Percentiles rank a stretch among this genome's conserved stretches.
phyloP scores from a whole-genome alignment of 164 flowering plant species.

The Nymphaea colorata region DNA sequence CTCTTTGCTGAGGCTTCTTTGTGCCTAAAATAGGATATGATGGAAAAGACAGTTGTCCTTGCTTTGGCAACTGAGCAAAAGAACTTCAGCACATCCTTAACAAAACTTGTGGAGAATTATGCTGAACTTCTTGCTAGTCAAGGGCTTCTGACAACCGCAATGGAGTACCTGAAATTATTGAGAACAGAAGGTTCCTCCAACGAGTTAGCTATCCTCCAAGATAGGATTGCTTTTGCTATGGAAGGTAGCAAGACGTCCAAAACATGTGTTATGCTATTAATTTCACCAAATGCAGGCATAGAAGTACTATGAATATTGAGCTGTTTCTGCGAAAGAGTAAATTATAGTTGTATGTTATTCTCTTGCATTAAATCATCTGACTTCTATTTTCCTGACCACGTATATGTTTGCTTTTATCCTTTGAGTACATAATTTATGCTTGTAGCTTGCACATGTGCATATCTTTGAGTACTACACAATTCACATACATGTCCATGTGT shows the following conservation, averaged over 20 bases:
- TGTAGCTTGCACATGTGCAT: background rate
- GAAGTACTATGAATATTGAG: too few relatives aligned
- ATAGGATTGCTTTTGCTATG: slow-evolving; percentile 56
- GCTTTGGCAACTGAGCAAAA: slow-evolving; percentile 89
- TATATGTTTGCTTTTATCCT: background rate
- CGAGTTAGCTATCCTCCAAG: slow-evolving; percentile 69
- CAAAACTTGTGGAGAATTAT: slow-evolving; percentile 89
- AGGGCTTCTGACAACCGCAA: slow-evolving; percentile 78
- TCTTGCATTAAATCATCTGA: background rate
- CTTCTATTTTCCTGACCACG: background rate
- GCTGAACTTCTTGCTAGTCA: slow-evolving; percentile 94
- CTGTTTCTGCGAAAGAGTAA: background rate
- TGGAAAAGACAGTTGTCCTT: slow-evolving; percentile 95
- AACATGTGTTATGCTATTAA: background rate
- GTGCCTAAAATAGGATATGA: slow-evolving; percentile 48
- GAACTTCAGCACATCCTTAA: slow-evolving; percentile 61
- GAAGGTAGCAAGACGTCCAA: slow-evolving; percentile 36
- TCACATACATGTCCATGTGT: too few relatives aligned
- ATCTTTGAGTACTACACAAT: too few relatives aligned
- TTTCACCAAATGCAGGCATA: background rate
- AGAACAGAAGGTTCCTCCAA: slow-evolving; percentile 75
- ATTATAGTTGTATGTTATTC: background rate
- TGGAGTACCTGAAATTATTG: slow-evolving; percentile 81
- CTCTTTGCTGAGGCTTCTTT: background rate
- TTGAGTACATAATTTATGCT: background rate